A percentile compares a stretch with the other conserved stretches of the same genome.
Conservation (phyloP, 1,284 basidiomycete species). For the Microbotryum violaceum region DNA sequence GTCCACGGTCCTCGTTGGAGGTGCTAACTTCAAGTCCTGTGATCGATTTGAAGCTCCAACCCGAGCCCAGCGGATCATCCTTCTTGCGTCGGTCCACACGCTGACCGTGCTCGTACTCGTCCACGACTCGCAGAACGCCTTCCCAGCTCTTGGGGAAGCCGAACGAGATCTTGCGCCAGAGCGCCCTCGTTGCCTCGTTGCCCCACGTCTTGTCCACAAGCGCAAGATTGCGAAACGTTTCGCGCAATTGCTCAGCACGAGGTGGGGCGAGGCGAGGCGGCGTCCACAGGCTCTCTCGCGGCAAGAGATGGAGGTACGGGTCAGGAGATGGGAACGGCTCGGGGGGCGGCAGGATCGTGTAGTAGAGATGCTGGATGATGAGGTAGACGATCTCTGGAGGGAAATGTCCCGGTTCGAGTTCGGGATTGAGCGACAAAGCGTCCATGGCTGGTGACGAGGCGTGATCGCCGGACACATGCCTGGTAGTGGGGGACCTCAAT, state of each 20-base stretch:
- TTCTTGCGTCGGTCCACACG: not conserved
- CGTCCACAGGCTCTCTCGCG: constrained; percentile 1
- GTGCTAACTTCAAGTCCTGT: not conserved
- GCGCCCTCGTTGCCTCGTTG: constrained; percentile 20
- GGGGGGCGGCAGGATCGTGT: constrained; percentile 15
- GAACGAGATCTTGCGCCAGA: constrained; percentile 28
- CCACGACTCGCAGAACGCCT: constrained; percentile 22
- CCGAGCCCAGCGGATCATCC: not conserved
- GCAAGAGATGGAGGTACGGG: constrained; percentile 24
- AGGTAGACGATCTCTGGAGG: constrained; percentile 30
- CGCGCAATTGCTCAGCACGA: constrained; percentile 7
- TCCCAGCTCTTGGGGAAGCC: constrained; percentile 27
- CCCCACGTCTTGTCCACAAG: constrained; percentile 24
- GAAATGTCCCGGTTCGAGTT: constrained; percentile 3
- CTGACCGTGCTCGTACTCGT: constrained; percentile 21
- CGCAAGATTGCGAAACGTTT: constrained; percentile 4
- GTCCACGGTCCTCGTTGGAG: not conserved
- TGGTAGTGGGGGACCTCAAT: no score
- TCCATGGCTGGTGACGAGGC: no score
- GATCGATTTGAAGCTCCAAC: constrained; percentile 2
- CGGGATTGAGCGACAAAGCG: not conserved
- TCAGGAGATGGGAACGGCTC: constrained; percentile 21
- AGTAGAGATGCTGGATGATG: constrained; percentile 28
- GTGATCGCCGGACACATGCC: no score
- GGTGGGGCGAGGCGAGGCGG: constrained; percentile 16